Evolutionary conservation across 176 grass and related monocot genomes (phyloP).

Genomic region (Canna indica): DNA sequence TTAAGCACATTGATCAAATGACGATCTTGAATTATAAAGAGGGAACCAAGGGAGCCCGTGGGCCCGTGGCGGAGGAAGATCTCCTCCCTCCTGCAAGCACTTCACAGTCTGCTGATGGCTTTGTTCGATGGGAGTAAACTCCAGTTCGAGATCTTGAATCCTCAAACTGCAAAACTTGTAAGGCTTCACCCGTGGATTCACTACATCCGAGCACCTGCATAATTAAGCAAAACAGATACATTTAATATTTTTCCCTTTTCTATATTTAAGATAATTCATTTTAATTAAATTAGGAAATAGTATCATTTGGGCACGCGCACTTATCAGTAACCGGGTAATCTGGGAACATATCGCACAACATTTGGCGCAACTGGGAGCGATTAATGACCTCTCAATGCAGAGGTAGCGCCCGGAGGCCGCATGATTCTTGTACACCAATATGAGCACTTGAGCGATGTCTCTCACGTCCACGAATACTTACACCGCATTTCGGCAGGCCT

Average conservation of each 20-base stretch:
- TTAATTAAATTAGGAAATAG: too few relatives aligned
- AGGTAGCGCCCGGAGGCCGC: conserved; percentile 56
- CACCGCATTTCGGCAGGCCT: conserved; percentile 51
- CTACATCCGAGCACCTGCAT: conserved; percentile 53
- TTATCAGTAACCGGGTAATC: conserved; percentile 66
- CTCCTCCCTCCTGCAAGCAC: not conserved
- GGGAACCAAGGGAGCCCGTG: too few relatives aligned
- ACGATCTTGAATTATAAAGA: not conserved
- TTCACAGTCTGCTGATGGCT: conserved; percentile 29
- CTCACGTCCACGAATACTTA: conserved; percentile 66
- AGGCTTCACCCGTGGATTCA: conserved; percentile 36
- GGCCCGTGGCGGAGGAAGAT: too few relatives aligned
- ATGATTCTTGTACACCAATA: conserved; percentile 48
- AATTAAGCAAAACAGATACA: too few relatives aligned
- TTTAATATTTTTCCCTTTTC: too few relatives aligned
- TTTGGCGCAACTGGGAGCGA: conserved; percentile 53
- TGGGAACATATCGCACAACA: conserved; percentile 63
- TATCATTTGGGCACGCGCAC: conserved; percentile 15
- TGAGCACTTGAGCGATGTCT: conserved; percentile 66
- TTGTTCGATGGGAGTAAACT: conserved; percentile 34
- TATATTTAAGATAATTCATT: too few relatives aligned
- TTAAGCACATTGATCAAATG: too few relatives aligned
- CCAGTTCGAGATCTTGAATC: conserved; percentile 61
- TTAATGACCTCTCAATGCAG: conserved; percentile 73
- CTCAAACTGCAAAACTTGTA: conserved; percentile 63